These are phyloP conservation scores for Xylaria sp. DNA, from an alignment of 2,329 filamentous ascomycete genomes.

Conservation along the genomic window DNA sequence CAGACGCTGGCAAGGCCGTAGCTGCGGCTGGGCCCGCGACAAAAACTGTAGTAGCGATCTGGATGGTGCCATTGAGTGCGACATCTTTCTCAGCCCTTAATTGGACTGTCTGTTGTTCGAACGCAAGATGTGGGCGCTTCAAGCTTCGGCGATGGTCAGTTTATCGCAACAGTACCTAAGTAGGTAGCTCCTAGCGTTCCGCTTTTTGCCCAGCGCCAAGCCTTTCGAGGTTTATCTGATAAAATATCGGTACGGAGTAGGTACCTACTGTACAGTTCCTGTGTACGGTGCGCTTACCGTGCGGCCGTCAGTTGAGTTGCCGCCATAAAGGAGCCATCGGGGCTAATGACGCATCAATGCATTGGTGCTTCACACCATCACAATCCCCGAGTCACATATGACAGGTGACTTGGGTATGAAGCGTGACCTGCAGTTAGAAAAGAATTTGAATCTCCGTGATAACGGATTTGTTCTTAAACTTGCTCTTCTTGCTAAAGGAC, in stretches of 20 bases:
- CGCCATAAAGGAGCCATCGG: no score
- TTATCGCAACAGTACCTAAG: neutral
- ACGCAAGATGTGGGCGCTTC: constrained; percentile 1
- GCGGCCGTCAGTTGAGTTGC: no score
- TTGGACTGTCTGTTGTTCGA: constrained; percentile 3
- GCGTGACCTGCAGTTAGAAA: neutral
- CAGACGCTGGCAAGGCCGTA: constrained; percentile 20
- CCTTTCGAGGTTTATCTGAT: constrained; percentile 1
- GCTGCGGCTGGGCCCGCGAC: constrained; percentile 6
- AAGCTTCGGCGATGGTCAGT: neutral
- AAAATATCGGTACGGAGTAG: no score
- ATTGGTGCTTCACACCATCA: neutral
- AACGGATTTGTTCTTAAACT: neutral
- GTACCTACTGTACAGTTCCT: neutral
- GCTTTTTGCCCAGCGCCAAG: neutral
- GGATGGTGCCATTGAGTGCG: constrained; percentile 31
- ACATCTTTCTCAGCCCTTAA: constrained; percentile 29
- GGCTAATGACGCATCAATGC: constrained; percentile 12
- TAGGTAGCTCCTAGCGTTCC: neutral
- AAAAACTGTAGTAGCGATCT: constrained; percentile 34
- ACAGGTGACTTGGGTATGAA: constrained; percentile 10
- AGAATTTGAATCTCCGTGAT: neutral
- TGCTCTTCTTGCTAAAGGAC: neutral
- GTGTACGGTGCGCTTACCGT: constrained; percentile 7
- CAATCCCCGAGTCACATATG: no score